Base-by-base conservation (phyloP, 768 basidiomycete species). In the Mycena filopes region DNA sequence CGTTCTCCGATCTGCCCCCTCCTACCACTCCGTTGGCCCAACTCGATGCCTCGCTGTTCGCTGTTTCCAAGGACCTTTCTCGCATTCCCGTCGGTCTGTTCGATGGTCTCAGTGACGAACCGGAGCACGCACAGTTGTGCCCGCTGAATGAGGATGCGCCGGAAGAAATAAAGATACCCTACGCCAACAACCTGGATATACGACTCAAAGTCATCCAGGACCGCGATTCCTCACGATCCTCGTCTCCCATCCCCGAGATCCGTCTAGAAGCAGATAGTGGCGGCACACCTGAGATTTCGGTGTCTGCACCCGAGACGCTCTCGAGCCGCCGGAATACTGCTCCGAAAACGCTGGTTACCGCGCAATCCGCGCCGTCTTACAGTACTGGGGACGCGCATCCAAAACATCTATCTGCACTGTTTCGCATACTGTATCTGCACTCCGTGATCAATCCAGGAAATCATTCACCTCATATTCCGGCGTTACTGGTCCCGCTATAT, bases 351-450 rank as follows among this genome's bases (percentile, higher is more conserved):
- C 71, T 89, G 29, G 74, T 86, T 13, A 74, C 82, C 31, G 31
- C 31, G 31, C 31, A 33, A 21, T 85, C 87, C 16, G 82, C 82
- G 51, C 70, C 81, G 5, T 33, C 12, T 5, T 81, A 81, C 62
- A 76, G 76, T 28, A 75, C 82, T 28, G 79, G 82, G 5, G 80
- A 80, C 31, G 84, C 83, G 21, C 89, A 92, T 70, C 84, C 80
- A 16, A 82, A 77, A 55, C 92, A 93, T 71, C 78, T 82, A 20
- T 86, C 89, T 10, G 86, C 89, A 1, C 79, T 94, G 47, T 77
- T 90, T 25, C 88, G 93, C 41, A 77, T 94, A 33, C 78, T 93
- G 20, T 94, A 90, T 74, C 71, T 93, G 23, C 92, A 94, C 74
- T 84, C 82, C 38, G 80, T 83, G 29, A 82, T 94, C 25, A 93